Base-by-base conservation (phyloP, 2,329 filamentous ascomycete species). In the Cercospora beticola region DNA sequence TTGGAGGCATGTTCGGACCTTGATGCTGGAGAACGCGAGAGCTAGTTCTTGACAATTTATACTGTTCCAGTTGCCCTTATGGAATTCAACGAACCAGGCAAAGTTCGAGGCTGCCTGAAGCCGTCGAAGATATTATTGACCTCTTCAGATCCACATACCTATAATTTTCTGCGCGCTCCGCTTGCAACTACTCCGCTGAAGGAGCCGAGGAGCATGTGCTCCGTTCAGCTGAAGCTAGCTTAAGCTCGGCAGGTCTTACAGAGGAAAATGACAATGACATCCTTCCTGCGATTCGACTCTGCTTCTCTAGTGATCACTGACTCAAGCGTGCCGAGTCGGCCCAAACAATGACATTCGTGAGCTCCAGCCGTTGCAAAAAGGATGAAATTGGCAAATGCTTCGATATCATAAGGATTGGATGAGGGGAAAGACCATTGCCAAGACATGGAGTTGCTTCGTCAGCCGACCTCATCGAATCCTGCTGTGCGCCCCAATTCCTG, bases 1-100 rank as follows among this genome's bases (percentile, higher is more conserved):
- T 68, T 10, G 56, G 33, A 28, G 63, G n/a, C 67, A 66, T 69
- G n/a, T 14, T 68, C 2, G 36, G n/a, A 16, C 6, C 3, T 1
- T n/a, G 10, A n/a, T 59, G 4, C 0, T 23, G 18, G 7, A 36
- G 5, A 14, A 5, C 16, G 2, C 18, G 3, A 23, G 1, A 21
- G 56, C 31, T 21, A 21, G 16, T 36, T 2, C 30, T 16, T 28
- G 49, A 56, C 21, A 23, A 26, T 56, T 26, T 56, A 28, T 28
- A 28, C 9, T 16, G 5, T 5, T 2, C 5, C 5, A 28, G 46
- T 5, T 12, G 14, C 46, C 18, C 1, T 26, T 5, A 26, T 26
- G 46, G 10, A 12, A 6, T 4, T n/a, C 49, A 56, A 30, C 49
- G 4, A 12, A 23, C 7, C 8, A n/a, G 14, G 23, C 10, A 2